phyloP scores from a whole-genome alignment of 192 early-diverging fungal genomes.

The Lobulomyces angularis region DNA sequence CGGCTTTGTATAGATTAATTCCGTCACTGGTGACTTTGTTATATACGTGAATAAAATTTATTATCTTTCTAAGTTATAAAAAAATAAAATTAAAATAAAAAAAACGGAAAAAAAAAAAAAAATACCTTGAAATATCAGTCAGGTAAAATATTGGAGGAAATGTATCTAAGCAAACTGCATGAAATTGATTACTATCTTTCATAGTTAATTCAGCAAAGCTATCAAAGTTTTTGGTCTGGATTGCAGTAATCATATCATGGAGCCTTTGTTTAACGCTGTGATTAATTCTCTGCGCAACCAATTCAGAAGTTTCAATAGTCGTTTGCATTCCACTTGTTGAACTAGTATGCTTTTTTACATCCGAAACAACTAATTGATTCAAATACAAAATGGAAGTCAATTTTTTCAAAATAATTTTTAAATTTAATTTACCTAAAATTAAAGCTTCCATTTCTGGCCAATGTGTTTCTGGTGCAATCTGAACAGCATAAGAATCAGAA shows the following conservation, averaged over 20 bases:
- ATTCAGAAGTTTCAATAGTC: conserved; percentile 80
- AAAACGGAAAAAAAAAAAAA: too few relatives aligned
- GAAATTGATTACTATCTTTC: conserved; percentile 98
- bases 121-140: conserved; percentile 84
- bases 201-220: conserved; percentile 91
- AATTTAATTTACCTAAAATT: too few relatives aligned
- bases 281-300: conserved; percentile 74
- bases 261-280: conserved; percentile 83
- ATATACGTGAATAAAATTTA: too few relatives aligned
- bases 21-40: too few relatives aligned
- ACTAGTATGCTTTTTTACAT: conserved; percentile 79
- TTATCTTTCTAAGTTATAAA: too few relatives aligned
- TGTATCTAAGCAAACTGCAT: conserved; percentile 96
- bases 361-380: conserved; percentile 87
- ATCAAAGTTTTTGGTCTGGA: conserved; percentile 70
- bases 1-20: conserved; percentile 59
- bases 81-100: too few relatives aligned
- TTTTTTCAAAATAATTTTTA: too few relatives aligned
- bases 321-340: conserved; percentile 96
- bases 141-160: conserved; percentile 97
- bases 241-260: conserved; percentile 79
- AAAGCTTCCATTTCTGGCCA: conserved; percentile 95
- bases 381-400: too few relatives aligned
- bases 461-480: conserved; percentile 77
- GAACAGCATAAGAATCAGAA: conserved; percentile 75